phyloP scores from a whole-genome alignment of 1,284 basidiomycete species.

The Athelia psychrophila region DNA sequence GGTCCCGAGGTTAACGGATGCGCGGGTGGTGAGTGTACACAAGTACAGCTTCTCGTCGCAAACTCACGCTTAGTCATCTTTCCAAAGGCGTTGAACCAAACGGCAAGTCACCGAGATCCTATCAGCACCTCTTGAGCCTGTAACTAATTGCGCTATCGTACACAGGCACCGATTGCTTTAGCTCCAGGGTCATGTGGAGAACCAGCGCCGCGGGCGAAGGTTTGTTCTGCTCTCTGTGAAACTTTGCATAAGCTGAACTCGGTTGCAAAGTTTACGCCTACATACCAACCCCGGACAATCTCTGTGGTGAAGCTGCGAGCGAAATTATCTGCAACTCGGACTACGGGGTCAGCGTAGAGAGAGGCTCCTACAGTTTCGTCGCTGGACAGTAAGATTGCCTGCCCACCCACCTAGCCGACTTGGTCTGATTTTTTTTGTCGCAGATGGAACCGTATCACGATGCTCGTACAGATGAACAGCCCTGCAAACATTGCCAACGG shows the following conservation, averaged over 20 bases:
- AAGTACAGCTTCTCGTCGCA: too few species aligned
- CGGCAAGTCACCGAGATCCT: too few species aligned
- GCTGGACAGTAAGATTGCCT: slow-evolving; percentile 47
- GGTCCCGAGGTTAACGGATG: slow-evolving; percentile 57
- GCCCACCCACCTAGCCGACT: background rate
- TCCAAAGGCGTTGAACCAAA: slow-evolving; percentile 29
- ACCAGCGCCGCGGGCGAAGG: slow-evolving; percentile 58
- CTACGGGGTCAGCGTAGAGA: slow-evolving; percentile 68
- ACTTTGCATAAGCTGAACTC: slow-evolving; percentile 4
- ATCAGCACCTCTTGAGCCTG: too few species aligned
- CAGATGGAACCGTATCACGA: slow-evolving; percentile 57
- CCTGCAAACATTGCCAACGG: slow-evolving; percentile 56
- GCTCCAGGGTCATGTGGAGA: slow-evolving; percentile 73
- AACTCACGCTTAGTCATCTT: too few species aligned
- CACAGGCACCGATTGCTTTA: slow-evolving; percentile 64
- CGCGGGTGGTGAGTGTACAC: slow-evolving; percentile 50
- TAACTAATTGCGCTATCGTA: too few species aligned
- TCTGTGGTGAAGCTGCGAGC: slow-evolving; percentile 55
- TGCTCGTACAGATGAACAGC: slow-evolving; percentile 59
- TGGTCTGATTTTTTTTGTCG: background rate
- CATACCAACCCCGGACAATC: slow-evolving; percentile 48
- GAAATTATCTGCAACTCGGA: slow-evolving; percentile 63
- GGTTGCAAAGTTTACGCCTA: slow-evolving; percentile 56
- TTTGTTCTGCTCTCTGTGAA: slow-evolving; percentile 34
- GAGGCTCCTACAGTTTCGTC: slow-evolving; percentile 67